Base-by-base conservation (phyloP, 139 green algal species). In the Diplosphaera chodatii region DNA sequence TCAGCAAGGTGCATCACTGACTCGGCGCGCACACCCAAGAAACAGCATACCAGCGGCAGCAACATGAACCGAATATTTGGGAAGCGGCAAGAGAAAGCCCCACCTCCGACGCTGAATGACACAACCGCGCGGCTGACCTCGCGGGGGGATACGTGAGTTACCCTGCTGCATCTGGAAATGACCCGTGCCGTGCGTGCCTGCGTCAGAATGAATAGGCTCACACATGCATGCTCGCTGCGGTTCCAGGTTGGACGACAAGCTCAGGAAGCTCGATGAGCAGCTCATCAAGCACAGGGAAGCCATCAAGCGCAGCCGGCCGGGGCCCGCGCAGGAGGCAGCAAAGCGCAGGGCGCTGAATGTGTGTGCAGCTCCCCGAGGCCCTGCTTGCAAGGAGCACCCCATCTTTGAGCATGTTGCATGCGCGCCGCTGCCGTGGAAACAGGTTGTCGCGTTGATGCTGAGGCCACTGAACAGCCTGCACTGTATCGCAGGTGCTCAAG, bases 31-130 rank as follows among this genome's bases (percentile, higher is more conserved):
- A n/a, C n/a, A n/a, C 37, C 6, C 37, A 48, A 10, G 8, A 10
- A 10, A 10, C 37, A 48, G 8, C 37, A 48, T 10, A 6, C 6
- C 37, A 48, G 37, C 37, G 10, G 37, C 10, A n/a, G 48, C 48
- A 25, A 21, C 48, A 98, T 98, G 93, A 88, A 85, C 64, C 76
- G 93, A 8, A 90, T 98, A n/a, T 98, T 98, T 77, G 93, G 93
- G 0, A 83, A 82, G 6, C 88, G 82, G 55, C 96, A 98, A 67
- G 83, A 90, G 55, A 79, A 84, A 56, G 74, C 72, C 2, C 89
- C 90, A 1, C 40, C 83, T 5, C 90, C 90, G 1, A 93, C 89
- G 0, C 63, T 98, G 22, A 89, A 96, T 29, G 84, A 98, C 32
- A 85, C 92, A 3, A 84, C 70, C 3, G 81, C 83, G 40, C 75